Evolutionary conservation across 192 early-diverging fungal species (phyloP), one percentile per base, ranked within the genome.

Genomic region (Coemansia sp.): DNA sequence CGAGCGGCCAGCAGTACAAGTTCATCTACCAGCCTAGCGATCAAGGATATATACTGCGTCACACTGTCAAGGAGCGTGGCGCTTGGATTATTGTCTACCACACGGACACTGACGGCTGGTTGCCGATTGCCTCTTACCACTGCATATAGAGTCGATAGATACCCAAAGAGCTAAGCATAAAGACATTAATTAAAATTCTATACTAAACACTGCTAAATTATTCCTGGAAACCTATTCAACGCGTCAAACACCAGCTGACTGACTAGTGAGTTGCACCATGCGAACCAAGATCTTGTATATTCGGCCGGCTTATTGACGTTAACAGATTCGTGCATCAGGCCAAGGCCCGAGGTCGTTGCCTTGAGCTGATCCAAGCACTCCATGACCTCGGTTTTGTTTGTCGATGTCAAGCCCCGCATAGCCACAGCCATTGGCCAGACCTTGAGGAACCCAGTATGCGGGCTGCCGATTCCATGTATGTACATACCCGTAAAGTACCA

Each of bases 371-470:
- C 83, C 64, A 91, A 59, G 27, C 85, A 85, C n/a, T 84, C 66
- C 20, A 69, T 61, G 40, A 87, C 79, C 74, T 91, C 89, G 1
- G 76, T 68, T 17, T 64, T 72, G 42, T 71, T 56, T 2, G 31
- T 62, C 19, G 86, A 83, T 5, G 89, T 91, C 50, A 85, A 65
- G 0, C 78, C 86, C 4, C 77, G 86, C 65, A 89, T 77, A 19
- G 86, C 69, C 7, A 87, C 50, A 8, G 87, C 80, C 89, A 91
- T 91, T 1, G 90, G 89, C 90, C 89, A 91, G 46, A 91, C 86
- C 73, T 80, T 85, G 9, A 75, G 41, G 13, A 87, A 71, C 5
- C 87, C 84, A 1, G 83, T 84, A 48, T 91, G 88, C 19, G 89
- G 88, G 6, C 89, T 84, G 46, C 90, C 89, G 17, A 91, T 56